phyloP scores from a whole-genome alignment of 441 rosid genomes.

The Biscutella laevigata region DNA sequence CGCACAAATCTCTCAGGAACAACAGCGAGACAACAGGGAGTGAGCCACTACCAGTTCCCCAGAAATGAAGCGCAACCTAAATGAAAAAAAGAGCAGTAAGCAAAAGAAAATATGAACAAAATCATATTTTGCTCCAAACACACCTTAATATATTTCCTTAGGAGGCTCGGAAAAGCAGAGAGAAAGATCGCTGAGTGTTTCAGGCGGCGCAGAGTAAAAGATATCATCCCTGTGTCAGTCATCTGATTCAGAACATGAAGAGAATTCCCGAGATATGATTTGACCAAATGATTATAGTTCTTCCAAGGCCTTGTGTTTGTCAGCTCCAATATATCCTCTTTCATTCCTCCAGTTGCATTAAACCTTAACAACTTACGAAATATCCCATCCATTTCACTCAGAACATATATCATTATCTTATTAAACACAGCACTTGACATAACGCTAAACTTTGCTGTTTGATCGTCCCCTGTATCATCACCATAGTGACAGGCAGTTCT shows the following conservation, averaged over 20 bases:
- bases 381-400: conserved; percentile 76
- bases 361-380: conserved; percentile 65
- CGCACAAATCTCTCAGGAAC: conserved; percentile 72
- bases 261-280: conserved; percentile 86
- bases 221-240: conserved; percentile 83
- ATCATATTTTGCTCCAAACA: not conserved
- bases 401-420: conserved; percentile 64
- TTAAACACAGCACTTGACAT: conserved; percentile 86
- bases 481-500: conserved; percentile 92
- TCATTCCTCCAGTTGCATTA: conserved; percentile 73
- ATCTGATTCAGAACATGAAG: conserved; percentile 86
- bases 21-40: conserved; percentile 79
- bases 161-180: conserved; percentile 73
- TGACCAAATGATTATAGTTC: conserved; percentile 68
- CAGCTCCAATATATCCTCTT: conserved; percentile 50
- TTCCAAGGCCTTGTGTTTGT: conserved; percentile 73
- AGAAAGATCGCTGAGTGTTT: conserved; percentile 63
- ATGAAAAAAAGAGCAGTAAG: conserved; percentile 8
- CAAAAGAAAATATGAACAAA: conserved; percentile 8
- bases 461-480: conserved; percentile 63
- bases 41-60: conserved; percentile 87
- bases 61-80: conserved; percentile 87
- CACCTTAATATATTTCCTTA: conserved; percentile 84
- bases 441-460: conserved; percentile 44
- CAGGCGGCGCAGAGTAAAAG: conserved; percentile 71